Evolutionary conservation across 2,329 filamentous ascomycete genomes (phyloP), one percentile per base, ranked within the genome.

Genomic region (Chaetomiaceae sp.): DNA sequence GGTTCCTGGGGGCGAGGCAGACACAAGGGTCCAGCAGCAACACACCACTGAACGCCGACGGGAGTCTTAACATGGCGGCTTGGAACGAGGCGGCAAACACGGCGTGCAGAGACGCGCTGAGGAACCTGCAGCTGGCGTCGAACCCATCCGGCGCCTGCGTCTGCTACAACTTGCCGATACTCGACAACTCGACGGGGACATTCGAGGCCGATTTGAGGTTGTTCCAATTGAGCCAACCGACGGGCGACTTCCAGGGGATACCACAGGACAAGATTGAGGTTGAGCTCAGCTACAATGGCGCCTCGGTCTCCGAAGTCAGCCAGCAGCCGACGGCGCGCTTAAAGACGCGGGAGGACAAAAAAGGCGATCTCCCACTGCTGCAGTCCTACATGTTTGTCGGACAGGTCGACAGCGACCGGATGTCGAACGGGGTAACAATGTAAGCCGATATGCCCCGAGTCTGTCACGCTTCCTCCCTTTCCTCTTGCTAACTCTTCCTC

Each of bases 171-270:
- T 70, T 95, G 22, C 84, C 85, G 0, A 82, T 81, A 36, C 77
- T 90, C 53, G 80, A 92, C 71, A 82, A 80, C 61, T 69, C 69
- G 4, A 84, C 80, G 0, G 88, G 88, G 27, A 73, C 83, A 15
- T 94, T 94, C 66, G 81, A 88, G 69, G 88, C 88, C 27, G 89
- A 94, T 66, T 69, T 94, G 47, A 79, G 88, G 50, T 73, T 94
- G 55, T 94, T 84, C 71, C 83, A 85, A 68, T 71, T 91, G 43
- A 83, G 82, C 6, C 69, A 78, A 0, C 77, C 87, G 0, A 76
- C 71, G 4, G 82, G 74, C 29, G 68, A 65, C 4, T 86, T 84
- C 58, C 66, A 71, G 9, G 75, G 74, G 11, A 77, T 86, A 33
- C 60, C 75, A 1, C 72, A 74, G 0, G 65, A 76, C 43, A 74